Evolutionary conservation across 768 basidiomycete genomes (phyloP).

Genomic region (Kwoniella bestiolae): DNA sequence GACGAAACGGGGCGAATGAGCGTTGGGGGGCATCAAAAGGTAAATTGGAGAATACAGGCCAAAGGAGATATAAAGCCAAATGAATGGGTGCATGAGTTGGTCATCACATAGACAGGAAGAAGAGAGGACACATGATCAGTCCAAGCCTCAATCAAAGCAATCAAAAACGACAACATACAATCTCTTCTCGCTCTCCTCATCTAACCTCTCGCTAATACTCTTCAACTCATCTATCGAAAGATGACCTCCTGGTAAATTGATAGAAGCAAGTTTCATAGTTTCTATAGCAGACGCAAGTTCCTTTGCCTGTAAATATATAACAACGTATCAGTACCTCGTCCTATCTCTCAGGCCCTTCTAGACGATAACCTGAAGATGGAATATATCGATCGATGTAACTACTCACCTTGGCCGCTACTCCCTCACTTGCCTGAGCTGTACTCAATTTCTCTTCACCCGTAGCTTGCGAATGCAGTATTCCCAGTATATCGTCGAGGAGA

Average conservation of each 20-base stretch:
- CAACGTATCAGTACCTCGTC: too few species aligned
- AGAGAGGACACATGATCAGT: not conserved
- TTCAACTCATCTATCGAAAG: conserved; percentile 27
- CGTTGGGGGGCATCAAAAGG: too few species aligned
- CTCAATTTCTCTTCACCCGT: conserved; percentile 9
- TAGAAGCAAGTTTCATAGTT: conserved; percentile 36
- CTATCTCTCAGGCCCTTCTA: too few species aligned
- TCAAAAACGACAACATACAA: conserved; percentile 28
- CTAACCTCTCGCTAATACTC: conserved; percentile 26
- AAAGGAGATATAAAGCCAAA: too few species aligned
- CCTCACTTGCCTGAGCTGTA: conserved; percentile 13
- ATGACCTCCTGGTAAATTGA: conserved; percentile 44
- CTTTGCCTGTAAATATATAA: too few species aligned
- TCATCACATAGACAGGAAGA: not conserved
- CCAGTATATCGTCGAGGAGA: conserved; percentile 31
- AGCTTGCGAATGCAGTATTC: conserved; percentile 17
- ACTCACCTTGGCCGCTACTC: conserved; percentile 19
- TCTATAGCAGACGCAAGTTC: conserved; percentile 32
- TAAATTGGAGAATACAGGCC: too few species aligned
- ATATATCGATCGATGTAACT: too few species aligned
- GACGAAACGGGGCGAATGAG: too few species aligned
- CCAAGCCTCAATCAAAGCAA: not conserved
- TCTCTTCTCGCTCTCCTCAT: conserved; percentile 39
- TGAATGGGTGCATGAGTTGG: too few species aligned
- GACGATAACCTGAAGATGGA: too few species aligned